Evolutionary conservation across 2,329 filamentous ascomycete species (phyloP).

Genomic region (Pseudogymnoascus destructans): DNA sequence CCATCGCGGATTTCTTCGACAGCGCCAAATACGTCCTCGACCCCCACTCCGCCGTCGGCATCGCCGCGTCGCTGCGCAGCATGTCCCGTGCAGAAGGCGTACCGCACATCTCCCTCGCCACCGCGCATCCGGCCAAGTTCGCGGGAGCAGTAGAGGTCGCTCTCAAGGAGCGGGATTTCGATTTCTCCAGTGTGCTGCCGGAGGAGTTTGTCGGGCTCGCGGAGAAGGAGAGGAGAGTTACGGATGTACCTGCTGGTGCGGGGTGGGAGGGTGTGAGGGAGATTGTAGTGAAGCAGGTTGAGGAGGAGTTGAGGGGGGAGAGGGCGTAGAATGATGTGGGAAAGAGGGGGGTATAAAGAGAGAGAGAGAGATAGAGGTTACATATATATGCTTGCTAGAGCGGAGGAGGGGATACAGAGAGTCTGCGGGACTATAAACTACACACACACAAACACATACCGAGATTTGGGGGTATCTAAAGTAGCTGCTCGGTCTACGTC

Average conservation of each 20-base stretch:
- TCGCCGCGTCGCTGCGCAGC: constrained; percentile 62
- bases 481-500: constrained; percentile 7
- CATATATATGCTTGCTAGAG: neutral
- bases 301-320: constrained; percentile 38
- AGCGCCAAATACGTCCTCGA: constrained; percentile 62
- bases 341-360: neutral
- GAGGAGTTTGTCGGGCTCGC: constrained; percentile 70
- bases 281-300: constrained; percentile 63
- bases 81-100: constrained; percentile 39
- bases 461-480: neutral
- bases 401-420: neutral
- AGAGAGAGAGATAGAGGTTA: neutral
- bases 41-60: constrained; percentile 81
- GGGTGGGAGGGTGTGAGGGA: constrained; percentile 64
- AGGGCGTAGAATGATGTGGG: neutral
- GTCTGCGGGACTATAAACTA: neutral
- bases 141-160: constrained; percentile 71
- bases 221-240: constrained; percentile 60
- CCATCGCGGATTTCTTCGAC: constrained; percentile 44
- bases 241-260: constrained; percentile 46
- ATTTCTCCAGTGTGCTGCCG: constrained; percentile 67
- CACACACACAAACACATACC: neutral
- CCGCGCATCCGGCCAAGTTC: constrained; percentile 94
- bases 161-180: constrained; percentile 57
- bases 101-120: constrained; percentile 71